phyloP scores from a whole-genome alignment of 2,329 filamentous ascomycete genomes.

The Penicillium sp. region DNA sequence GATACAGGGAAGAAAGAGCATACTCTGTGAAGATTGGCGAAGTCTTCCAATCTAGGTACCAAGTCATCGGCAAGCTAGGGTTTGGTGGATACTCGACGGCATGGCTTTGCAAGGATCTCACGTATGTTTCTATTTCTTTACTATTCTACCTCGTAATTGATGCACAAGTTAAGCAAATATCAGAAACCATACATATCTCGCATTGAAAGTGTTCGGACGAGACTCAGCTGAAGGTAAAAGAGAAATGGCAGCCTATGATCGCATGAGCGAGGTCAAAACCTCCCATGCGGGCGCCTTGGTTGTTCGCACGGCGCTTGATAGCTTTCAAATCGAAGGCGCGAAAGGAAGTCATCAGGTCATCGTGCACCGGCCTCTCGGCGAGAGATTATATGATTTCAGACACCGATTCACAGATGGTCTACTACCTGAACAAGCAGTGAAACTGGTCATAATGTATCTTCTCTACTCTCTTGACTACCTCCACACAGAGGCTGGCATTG shows the following conservation, averaged over 20 bases:
- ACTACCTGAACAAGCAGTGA: slow-evolving; percentile 23
- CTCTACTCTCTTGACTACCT: slow-evolving; percentile 31
- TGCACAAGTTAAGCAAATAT: not conserved
- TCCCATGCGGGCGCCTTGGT: slow-evolving; percentile 17
- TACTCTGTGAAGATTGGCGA: slow-evolving; percentile 30
- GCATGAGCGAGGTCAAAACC: not conserved
- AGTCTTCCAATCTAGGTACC: slow-evolving; percentile 27
- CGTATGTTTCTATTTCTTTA: slow-evolving; percentile 3
- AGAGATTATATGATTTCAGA: slow-evolving; percentile 22
- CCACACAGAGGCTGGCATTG: slow-evolving; percentile 21
- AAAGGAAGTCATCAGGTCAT: slow-evolving; percentile 22
- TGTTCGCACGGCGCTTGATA: slow-evolving; percentile 21
- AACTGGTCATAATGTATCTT: slow-evolving; percentile 21
- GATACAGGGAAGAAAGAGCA: slow-evolving; percentile 16
- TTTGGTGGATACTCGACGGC: slow-evolving; percentile 32
- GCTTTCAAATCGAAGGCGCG: slow-evolving; percentile 20
- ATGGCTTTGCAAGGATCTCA: slow-evolving; percentile 31
- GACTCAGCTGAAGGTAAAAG: not conserved
- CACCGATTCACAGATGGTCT: slow-evolving; percentile 8
- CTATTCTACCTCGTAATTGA: not conserved
- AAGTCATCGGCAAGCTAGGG: slow-evolving; percentile 32
- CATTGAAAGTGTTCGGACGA: slow-evolving; percentile 19
- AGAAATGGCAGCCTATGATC: not conserved
- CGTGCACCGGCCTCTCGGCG: slow-evolving; percentile 25
- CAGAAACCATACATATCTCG: slow-evolving; percentile 24